Base-by-base conservation (phyloP, 2,329 filamentous ascomycete genomes). In the Penicillium sp. region DNA sequence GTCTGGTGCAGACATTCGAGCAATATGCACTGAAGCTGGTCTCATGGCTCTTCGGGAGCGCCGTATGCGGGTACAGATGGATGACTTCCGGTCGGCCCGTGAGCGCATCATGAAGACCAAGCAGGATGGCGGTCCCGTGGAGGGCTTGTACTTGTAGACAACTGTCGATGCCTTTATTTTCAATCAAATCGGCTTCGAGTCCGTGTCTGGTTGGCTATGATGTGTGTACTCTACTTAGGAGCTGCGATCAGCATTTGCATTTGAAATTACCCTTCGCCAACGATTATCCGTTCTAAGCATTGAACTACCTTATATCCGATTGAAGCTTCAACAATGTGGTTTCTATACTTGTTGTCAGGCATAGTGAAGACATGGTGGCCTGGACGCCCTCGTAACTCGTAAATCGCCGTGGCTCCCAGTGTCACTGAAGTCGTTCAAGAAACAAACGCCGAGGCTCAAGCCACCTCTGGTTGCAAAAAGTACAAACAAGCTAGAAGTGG, bases 61-160 rank as follows among this genome's bases (percentile, higher is more conserved):
- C 56, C 84, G 93, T 66, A 98, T 98, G 93, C 84, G 91, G 47
- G 93, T 98, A 49, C 91, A 97, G 73, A 98, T 98, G 93, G 88
- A 90, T 6, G 93, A 98, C 72, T 98, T 98, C 79, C 79, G 93
- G 47, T 80, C 89, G 48, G 93, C 93, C 25, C 82, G 91, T 61
- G 93, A 98, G 74, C 84, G 89, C 57, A 94, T 98, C 54, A 79
- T 98, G 70, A 94, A 95, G 76, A 98, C 94, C 43, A 98, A 98
- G 84, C 93, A 86, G 65, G 93, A 98, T 76, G 91, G 91, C 60
- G 94, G 97, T 74, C 93, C 94, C 0, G 60, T 67, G 42, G 93
- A 98, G 76, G 93, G 93, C 60, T 75, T 98, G 81, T 98, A 98
- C 76, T 83, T 98, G 86, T 98, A 96, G 66, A 51, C 40, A 48